Evolutionary conservation across 306 rosid species (phyloP), one percentile per base, ranked within the genome.

Genomic region (Acacia crassicarpa): DNA sequence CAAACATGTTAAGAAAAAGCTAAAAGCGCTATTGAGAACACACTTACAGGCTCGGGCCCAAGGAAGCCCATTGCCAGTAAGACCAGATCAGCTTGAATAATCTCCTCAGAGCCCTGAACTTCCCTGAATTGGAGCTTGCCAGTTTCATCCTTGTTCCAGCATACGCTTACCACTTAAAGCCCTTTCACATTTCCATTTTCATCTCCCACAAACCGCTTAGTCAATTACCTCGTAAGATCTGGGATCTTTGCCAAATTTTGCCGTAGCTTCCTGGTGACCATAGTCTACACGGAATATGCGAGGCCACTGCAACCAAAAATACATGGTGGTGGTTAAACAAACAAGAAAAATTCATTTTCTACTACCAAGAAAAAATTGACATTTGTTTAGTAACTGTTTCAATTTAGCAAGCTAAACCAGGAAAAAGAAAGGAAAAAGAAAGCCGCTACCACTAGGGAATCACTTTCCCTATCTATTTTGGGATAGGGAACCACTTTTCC

Each of bases 61-160:
- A 95, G 98, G 89, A 93, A 95, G 43, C 99, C 99, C 99, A 95
- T 93, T 74, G 98, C 99, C 11, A 93, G 90, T 8, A 95, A 87
- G 56, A 91, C 91, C 5, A 95, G 88, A 83, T 95, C 98, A 16
- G 93, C 96, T 82, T 92, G 96, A 53, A 93, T 89, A 58, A 92
- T 86, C 87, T 93, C 94, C 91, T 93, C 97, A 10, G 90, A 83
- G 48, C 99, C 99, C 80, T 92, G 92, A 14, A 95, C 84, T 86
- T 95, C 99, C 85, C 90, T 91, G 71, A 90, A 88, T 83, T 92
- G 97, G 78, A 92, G 85, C 87, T 83, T 92, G 69, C 98, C 99
- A 3, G 80, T 66, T 53, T 89, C 92, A 91, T 95, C 99, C 90
- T 95, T 95, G 87, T 90, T 96, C 98, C 97, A 92, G 17, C 82